These are phyloP conservation scores for Phyllosticta citribraziliensis DNA, from an alignment of 2,329 filamentous ascomycete genomes.

Conservation along the genomic window DNA sequence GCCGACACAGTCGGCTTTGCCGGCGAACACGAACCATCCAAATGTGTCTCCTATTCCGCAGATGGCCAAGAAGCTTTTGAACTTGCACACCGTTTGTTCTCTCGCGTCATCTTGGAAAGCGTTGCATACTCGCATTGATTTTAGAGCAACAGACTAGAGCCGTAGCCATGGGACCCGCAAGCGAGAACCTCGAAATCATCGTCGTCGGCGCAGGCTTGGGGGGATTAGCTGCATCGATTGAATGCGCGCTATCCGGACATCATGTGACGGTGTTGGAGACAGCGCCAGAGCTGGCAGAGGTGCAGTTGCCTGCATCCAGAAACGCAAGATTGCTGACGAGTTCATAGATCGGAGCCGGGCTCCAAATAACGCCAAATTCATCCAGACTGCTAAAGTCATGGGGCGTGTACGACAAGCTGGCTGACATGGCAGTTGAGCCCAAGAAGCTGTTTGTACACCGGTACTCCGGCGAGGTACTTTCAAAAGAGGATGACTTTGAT, in stretches of 20 bases:
- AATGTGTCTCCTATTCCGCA: neutral
- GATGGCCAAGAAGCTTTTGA: neutral
- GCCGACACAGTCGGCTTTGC: neutral
- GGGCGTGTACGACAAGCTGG: slow-evolving; percentile 38
- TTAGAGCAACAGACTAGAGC: neutral
- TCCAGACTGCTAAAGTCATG: slow-evolving; percentile 43
- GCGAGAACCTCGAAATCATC: slow-evolving; percentile 8
- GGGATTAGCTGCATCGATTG: slow-evolving; percentile 35
- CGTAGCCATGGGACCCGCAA: neutral
- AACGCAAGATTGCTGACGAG: neutral
- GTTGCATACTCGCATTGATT: neutral
- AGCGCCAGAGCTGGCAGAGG: slow-evolving; percentile 33
- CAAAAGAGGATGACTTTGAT: slow-evolving; percentile 43
- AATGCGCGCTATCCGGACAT: slow-evolving; percentile 30
- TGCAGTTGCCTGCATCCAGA: slow-evolving; percentile 14
- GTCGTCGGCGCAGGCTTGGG: slow-evolving; percentile 32
- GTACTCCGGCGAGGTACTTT: slow-evolving; percentile 40
- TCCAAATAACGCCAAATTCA: slow-evolving; percentile 30
- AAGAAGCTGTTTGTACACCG: slow-evolving; percentile 42
- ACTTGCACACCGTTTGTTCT: neutral
- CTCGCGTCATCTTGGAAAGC: neutral
- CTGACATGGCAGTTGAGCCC: slow-evolving; percentile 32
- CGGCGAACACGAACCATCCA: neutral
- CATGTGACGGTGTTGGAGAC: slow-evolving; percentile 34
- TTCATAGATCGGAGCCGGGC: slow-evolving; percentile 24